Evolutionary conservation across 495 filamentous ascomycete genomes (phyloP).

Genomic region (Saxophila tyrrhenica): DNA sequence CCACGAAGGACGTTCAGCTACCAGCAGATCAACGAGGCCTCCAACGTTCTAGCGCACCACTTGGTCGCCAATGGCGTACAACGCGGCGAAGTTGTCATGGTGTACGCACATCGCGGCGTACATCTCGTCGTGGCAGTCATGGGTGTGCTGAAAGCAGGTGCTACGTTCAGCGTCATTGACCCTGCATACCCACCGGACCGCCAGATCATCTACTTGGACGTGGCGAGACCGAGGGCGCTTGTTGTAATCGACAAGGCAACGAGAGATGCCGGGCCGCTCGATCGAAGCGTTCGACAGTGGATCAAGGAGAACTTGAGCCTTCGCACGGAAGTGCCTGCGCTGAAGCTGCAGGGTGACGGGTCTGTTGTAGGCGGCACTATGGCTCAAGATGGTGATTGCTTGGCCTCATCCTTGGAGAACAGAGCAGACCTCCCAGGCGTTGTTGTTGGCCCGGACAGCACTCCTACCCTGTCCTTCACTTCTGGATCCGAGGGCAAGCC

Average conservation of each 20-base stretch:
- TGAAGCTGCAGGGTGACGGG: constrained; percentile 68
- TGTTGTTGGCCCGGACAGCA: constrained; percentile 81
- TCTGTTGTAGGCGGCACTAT: constrained; percentile 54
- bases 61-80: constrained; percentile 61
- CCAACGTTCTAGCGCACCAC: constrained; percentile 70
- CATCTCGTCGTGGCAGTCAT: constrained; percentile 56
- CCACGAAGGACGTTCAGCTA: constrained; percentile 70
- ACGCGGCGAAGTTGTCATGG: constrained; percentile 85
- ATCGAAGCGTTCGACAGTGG: constrained; percentile 57
- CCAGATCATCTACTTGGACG: constrained; percentile 85
- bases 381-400: constrained; percentile 52
- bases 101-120: constrained; percentile 72
- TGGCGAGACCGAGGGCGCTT: constrained; percentile 68
- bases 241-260: constrained; percentile 73
- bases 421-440: constrained; percentile 54
- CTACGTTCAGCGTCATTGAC: constrained; percentile 74
- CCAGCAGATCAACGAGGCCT: constrained; percentile 73
- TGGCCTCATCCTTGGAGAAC: constrained; percentile 41
- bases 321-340: constrained; percentile 63
- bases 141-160: constrained; percentile 53
- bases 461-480: constrained; percentile 74
- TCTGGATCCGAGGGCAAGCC: constrained; percentile 74
- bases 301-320: constrained; percentile 63
- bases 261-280: constrained; percentile 58
- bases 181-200: constrained; percentile 78